Percentiles rank a stretch among this genome's conserved stretches.
These are phyloP conservation scores for Paecilomyces formosus DNA, from an alignment of 2,329 filamentous ascomycete species.

Conservation along the genomic window DNA sequence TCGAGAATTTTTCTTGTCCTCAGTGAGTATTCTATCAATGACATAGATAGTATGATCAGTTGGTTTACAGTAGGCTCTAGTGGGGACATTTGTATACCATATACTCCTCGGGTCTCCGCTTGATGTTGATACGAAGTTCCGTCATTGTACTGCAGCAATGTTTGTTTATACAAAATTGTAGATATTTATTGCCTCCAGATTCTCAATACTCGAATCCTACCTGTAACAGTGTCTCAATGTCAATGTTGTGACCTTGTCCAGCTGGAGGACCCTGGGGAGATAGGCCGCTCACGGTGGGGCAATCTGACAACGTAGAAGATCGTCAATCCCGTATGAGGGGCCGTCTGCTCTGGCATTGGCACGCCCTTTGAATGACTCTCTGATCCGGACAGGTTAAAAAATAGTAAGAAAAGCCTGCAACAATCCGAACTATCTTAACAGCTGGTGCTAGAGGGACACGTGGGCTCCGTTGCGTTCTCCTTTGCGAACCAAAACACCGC, in stretches of 20 bases:
- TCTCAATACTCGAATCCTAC: too few species aligned
- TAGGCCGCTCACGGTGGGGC: not conserved
- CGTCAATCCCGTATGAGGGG: not conserved
- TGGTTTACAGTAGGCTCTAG: too few species aligned
- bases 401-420: not conserved
- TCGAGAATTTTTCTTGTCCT: too few species aligned
- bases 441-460: not conserved
- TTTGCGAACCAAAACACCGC: not conserved
- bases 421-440: not conserved
- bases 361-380: too few species aligned
- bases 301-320: not conserved
- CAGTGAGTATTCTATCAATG: too few species aligned
- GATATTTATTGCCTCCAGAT: too few species aligned
- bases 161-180: too few species aligned
- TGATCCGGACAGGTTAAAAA: not conserved
- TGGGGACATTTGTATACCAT: too few species aligned
- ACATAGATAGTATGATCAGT: too few species aligned
- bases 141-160: too few species aligned
- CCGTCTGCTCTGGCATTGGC: not conserved
- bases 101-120: too few species aligned
- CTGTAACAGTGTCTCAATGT: not conserved
- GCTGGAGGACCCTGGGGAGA: not conserved
- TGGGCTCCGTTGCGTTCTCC: not conserved
- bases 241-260: not conserved
- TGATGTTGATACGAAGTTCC: too few species aligned